Conservation (phyloP, 208 protist genomes). For the Leishmania braziliensis region DNA sequence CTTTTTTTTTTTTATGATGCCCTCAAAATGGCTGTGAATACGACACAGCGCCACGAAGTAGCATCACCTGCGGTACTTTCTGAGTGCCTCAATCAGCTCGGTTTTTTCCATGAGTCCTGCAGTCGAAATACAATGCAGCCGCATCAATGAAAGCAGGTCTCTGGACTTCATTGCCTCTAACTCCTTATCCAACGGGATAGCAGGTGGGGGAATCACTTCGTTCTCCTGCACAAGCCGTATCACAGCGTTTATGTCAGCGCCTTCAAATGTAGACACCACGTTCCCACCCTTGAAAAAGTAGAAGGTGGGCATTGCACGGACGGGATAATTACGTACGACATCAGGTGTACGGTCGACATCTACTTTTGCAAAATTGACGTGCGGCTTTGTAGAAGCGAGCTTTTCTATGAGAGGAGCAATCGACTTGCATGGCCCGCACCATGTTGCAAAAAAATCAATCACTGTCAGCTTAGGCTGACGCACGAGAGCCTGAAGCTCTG, state of each 20-base stretch:
- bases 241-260: constrained; percentile 59
- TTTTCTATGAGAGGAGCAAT: constrained; percentile 64
- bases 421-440: constrained; percentile 66
- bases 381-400: constrained; percentile 48
- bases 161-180: constrained; percentile 49
- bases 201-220: constrained; percentile 50
- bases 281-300: constrained; percentile 63
- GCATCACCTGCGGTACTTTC: constrained; percentile 43
- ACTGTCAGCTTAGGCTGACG: constrained; percentile 59
- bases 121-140: constrained; percentile 40
- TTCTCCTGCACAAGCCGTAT: constrained; percentile 37
- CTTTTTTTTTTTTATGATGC: not conserved
- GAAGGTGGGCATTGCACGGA: constrained; percentile 74
- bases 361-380: constrained; percentile 73
- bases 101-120: constrained; percentile 59
- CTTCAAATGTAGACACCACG: constrained; percentile 59
- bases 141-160: constrained; percentile 61
- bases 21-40: not conserved
- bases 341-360: constrained; percentile 62
- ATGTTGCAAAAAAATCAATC: constrained; percentile 78
- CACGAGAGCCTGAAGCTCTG: constrained; percentile 48
- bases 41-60: not conserved
- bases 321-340: constrained; percentile 49
- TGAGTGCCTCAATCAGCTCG: constrained; percentile 56
- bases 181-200: constrained; percentile 60